Conservation (phyloP, 306 rosid species). For the Neltuma alba region DNA sequence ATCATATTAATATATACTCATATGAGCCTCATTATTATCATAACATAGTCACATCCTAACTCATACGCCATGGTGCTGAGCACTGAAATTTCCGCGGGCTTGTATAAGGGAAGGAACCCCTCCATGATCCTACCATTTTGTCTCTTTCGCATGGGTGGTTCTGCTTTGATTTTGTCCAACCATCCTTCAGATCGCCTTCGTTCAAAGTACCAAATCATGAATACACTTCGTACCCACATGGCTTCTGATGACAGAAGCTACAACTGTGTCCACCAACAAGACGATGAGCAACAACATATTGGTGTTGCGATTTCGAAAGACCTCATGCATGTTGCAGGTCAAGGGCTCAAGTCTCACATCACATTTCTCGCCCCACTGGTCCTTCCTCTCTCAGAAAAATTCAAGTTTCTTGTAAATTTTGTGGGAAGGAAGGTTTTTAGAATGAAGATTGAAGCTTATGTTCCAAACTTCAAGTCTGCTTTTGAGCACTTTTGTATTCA, state of each 20-base stretch:
- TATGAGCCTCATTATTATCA: background rate
- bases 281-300: constrained; percentile 11
- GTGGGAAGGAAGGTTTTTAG: background rate
- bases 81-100: constrained; percentile 14
- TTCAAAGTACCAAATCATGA: constrained; percentile 28
- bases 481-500: constrained; percentile 33
- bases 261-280: constrained; percentile 14
- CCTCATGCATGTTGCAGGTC: constrained; percentile 7
- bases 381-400: background rate
- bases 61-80: constrained; percentile 31
- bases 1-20: too few relatives aligned
- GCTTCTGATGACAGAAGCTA: constrained; percentile 26
- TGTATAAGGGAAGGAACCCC: constrained; percentile 26
- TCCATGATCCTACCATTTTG: constrained; percentile 34
- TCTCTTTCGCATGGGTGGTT: constrained; percentile 22
- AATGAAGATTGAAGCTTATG: background rate
- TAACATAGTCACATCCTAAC: constrained; percentile 24
- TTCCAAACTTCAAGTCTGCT: constrained; percentile 31
- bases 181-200: background rate
- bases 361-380: constrained; percentile 13
- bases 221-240: constrained; percentile 13
- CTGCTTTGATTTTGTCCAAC: constrained; percentile 28
- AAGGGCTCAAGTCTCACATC: constrained; percentile 22
- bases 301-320: constrained; percentile 30
- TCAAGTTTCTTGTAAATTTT: background rate